phyloP scores from a whole-genome alignment of 2,329 filamentous ascomycete genomes.

The Aureobasidium pullulans region DNA sequence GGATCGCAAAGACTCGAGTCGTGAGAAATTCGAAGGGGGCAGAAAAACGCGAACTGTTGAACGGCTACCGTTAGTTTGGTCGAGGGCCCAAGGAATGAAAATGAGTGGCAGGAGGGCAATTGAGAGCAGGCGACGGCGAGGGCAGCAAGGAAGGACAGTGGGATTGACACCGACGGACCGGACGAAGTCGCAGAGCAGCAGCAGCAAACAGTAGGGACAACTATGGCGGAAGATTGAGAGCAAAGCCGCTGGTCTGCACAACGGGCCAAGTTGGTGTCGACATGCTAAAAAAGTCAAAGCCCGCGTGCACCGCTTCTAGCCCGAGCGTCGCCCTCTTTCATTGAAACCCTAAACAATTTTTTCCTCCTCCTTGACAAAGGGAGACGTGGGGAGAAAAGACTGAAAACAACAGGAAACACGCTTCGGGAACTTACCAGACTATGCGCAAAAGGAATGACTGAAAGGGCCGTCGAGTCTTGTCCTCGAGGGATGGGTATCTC shows the following conservation, averaged over 20 bases:
- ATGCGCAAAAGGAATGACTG: constrained; percentile 10
- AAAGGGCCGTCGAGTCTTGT: background rate
- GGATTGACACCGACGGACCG: constrained; percentile 4
- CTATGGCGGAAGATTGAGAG: constrained; percentile 9
- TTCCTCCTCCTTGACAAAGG: background rate
- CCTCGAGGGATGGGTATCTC: background rate
- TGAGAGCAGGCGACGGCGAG: constrained; percentile 5
- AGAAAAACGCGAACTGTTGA: constrained; percentile 12
- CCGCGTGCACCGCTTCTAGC: constrained; percentile 11
- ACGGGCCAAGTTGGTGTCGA: constrained; percentile 8
- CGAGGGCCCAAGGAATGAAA: constrained; percentile 8
- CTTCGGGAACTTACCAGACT: background rate
- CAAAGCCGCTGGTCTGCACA: constrained; percentile 9
- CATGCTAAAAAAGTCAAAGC: constrained; percentile 14
- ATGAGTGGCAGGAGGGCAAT: constrained; percentile 11
- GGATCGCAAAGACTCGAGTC: constrained; percentile 8
- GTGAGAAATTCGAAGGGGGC: constrained; percentile 6
- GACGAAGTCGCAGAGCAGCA: constrained; percentile 2
- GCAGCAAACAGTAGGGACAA: constrained; percentile 8
- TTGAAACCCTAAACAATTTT: constrained; percentile 11
- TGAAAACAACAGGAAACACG: background rate
- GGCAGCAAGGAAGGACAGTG: constrained; percentile 3
- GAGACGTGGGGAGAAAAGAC: background rate
- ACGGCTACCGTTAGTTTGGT: constrained; percentile 10
- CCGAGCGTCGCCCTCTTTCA: constrained; percentile 11